Conservation (phyloP, 2,329 filamentous ascomycete genomes). For the Chalaropsis ovoidea region DNA sequence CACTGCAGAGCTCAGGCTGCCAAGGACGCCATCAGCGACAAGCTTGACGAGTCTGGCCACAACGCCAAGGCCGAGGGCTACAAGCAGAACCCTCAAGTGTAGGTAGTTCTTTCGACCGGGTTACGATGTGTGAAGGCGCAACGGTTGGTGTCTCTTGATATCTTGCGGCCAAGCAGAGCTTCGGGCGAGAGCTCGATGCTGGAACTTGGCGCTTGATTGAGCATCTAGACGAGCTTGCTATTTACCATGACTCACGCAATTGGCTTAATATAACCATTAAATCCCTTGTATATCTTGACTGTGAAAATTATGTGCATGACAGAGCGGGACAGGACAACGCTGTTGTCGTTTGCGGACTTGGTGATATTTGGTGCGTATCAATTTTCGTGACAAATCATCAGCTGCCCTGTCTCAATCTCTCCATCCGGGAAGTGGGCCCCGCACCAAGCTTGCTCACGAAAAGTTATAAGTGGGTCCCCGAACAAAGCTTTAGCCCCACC, state of each 20-base stretch:
- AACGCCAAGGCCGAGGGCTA: slow-evolving; percentile 37
- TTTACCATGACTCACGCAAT: background rate
- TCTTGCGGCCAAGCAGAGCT: background rate
- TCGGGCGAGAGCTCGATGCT: background rate
- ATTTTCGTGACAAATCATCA: background rate
- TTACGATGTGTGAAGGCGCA: background rate
- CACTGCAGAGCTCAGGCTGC: slow-evolving; percentile 36
- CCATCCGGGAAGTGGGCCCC: background rate
- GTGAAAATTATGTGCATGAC: background rate
- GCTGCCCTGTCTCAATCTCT: background rate
- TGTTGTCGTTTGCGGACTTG: too few relatives aligned
- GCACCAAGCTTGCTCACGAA: background rate
- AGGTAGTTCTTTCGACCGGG: background rate
- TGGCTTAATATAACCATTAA: background rate
- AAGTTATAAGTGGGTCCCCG: background rate
- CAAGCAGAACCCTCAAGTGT: slow-evolving; percentile 31
- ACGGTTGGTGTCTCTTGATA: background rate
- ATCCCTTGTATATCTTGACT: background rate
- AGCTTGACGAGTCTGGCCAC: slow-evolving; percentile 37
- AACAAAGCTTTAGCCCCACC: background rate
- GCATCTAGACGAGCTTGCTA: background rate
- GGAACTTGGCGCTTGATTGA: background rate
- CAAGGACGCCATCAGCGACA: slow-evolving; percentile 43
- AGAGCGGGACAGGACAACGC: too few relatives aligned
- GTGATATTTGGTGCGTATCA: background rate